Base-by-base conservation (phyloP, 2,329 filamentous ascomycete species). In the Scorias spongiosa region DNA sequence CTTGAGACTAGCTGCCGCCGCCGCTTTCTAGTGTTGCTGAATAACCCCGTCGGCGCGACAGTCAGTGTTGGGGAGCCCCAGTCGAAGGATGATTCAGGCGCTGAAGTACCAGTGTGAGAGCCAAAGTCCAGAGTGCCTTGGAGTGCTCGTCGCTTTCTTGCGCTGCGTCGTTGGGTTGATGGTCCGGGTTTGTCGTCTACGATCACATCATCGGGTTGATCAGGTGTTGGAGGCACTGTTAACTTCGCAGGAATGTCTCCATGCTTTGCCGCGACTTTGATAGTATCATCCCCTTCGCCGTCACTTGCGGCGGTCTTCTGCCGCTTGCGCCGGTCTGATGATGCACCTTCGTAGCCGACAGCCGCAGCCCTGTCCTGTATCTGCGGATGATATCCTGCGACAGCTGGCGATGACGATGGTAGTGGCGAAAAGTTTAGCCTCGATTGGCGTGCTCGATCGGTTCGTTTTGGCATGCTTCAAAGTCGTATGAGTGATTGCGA, bases 391-490 rank as follows among this genome's bases (percentile, higher is more conserved):
- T 61, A 58, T 15, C 51, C 44, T 20, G 60, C 46, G 5, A 59
- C 52, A 14, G 57, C 59, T 12, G 63, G 61, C 5, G 65, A 65
- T 0, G 63, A 63, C 10, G 65, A 62, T 7, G 63, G 55, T 4
- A 66, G 46, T 4, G 65, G 62, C 1, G 63, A 66, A 54, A 70
- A 70, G 41, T 55, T 59, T 15, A 70, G 54, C 20, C 63, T 63
- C 7, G 61, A 60, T 48, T 70, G 67, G 34, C 60, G 59, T 47
- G 58, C 59, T 36, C 54, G 51, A 28, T 47, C 40, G 3, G 32
- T 4, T 12, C 32, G 32, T 26, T 26, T 26, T 26, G 20, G 20
- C 20, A 26, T 26, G 20, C 20, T 26, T 26, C 20, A 26, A 3
- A 26, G 20, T 7, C 20, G 20, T 7, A 7, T 26, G 7, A 26